Conservation (phyloP, 2,329 filamentous ascomycete species). For the Colletotrichum zoysiae region DNA sequence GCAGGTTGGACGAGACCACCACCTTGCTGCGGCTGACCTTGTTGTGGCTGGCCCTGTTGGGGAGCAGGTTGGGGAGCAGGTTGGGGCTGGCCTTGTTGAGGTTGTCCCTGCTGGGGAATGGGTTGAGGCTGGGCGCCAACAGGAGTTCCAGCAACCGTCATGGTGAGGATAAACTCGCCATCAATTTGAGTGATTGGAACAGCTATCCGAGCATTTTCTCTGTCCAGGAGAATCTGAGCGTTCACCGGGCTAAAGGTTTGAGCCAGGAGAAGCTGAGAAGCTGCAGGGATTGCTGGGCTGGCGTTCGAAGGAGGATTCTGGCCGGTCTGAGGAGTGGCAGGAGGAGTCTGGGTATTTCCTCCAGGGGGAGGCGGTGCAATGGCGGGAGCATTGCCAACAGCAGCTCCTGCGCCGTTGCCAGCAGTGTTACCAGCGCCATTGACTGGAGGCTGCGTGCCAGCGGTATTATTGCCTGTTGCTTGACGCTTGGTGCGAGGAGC, state of each 20-base stretch:
- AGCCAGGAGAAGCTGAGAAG: slow-evolving; percentile 43
- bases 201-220: slow-evolving; percentile 43
- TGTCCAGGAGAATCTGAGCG: slow-evolving; percentile 41
- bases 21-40: neutral
- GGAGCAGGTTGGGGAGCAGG: neutral
- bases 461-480: slow-evolving; percentile 24
- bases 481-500: slow-evolving; percentile 37
- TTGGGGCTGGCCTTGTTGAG: neutral
- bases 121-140: slow-evolving; percentile 38
- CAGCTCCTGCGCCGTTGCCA: slow-evolving; percentile 18
- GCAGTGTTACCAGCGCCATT: neutral
- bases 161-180: slow-evolving; percentile 44
- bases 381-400: slow-evolving; percentile 6
- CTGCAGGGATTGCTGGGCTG: slow-evolving; percentile 38
- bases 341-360: slow-evolving; percentile 9
- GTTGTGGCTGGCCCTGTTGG: slow-evolving; percentile 1
- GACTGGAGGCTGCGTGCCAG: neutral
- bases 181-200: slow-evolving; percentile 43
- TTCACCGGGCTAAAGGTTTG: slow-evolving; percentile 44
- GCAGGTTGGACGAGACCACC: neutral
- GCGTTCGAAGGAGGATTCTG: slow-evolving; percentile 3
- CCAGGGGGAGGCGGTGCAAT: slow-evolving; percentile 6
- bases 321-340: neutral
- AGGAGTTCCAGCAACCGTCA: slow-evolving; percentile 40
- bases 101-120: slow-evolving; percentile 17